Percentiles rank a stretch among this genome's conserved stretches.
These are phyloP conservation scores for Cladosporium sp. DNA, from an alignment of 2,329 filamentous ascomycete genomes.

Conservation along the genomic window DNA sequence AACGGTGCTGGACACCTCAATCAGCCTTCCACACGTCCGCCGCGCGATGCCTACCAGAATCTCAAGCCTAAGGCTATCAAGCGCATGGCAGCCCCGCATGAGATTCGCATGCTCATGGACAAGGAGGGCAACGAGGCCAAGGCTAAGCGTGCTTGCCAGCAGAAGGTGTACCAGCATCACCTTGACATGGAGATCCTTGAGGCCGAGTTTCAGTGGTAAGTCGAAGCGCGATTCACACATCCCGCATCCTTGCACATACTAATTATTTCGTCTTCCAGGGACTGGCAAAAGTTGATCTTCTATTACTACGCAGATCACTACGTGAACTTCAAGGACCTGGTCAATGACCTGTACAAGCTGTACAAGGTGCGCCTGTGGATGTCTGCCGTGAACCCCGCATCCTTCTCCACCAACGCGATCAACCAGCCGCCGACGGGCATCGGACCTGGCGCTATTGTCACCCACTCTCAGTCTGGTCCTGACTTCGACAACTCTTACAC, in stretches of 20 bases:
- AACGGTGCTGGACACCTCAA: constrained; percentile 20
- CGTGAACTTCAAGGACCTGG: constrained; percentile 98
- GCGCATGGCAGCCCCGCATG: constrained; percentile 85
- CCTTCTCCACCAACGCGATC: constrained; percentile 59
- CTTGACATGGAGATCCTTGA: constrained; percentile 98
- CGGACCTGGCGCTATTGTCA: constrained; percentile 40
- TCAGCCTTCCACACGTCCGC: constrained; percentile 32
- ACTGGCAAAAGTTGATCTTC: constrained; percentile 98
- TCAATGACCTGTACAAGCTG: constrained; percentile 97
- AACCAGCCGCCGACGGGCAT: constrained; percentile 40
- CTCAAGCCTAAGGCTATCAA: constrained; percentile 97
- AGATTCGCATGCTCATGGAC: constrained; percentile 84
- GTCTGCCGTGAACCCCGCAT: constrained; percentile 97
- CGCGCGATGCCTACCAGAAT: constrained; percentile 52
- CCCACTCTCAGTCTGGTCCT: constrained; percentile 15
- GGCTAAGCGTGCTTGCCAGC: constrained; percentile 93
- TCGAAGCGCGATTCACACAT: constrained; percentile 29
- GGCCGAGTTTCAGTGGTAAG: constrained; percentile 97
- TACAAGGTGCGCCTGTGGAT: constrained; percentile 99
- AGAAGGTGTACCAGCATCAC: constrained; percentile 92
- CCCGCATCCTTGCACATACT: neutral
- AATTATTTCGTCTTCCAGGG: constrained; percentile 57
- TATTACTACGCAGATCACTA: constrained; percentile 98
- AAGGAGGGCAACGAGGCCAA: constrained; percentile 98
- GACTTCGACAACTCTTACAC: constrained; percentile 35